Conservation (phyloP, 805 yeast genomes). For the Yarrowia deformans region DNA sequence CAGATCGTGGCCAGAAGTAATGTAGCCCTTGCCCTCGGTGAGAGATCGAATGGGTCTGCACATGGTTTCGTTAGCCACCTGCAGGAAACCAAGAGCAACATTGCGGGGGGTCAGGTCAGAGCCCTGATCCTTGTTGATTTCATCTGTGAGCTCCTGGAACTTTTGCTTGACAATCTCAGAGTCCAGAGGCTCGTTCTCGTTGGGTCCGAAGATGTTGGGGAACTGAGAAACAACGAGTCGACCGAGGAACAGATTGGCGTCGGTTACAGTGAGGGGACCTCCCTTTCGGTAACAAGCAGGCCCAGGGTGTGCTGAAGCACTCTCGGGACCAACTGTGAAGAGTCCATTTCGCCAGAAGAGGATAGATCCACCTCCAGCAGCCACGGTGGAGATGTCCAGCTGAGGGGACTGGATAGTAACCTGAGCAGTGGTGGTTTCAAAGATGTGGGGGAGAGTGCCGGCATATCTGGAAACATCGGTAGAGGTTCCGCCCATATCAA, state of each 20-base stretch:
- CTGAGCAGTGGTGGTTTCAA: slow-evolving; percentile 85
- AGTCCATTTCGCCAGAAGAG: slow-evolving; percentile 72
- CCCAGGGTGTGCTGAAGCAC: slow-evolving; percentile 89
- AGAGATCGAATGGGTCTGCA: slow-evolving; percentile 86
- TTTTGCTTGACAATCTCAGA: slow-evolving; percentile 57
- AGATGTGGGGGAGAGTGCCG: slow-evolving; percentile 77
- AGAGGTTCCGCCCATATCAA: slow-evolving; percentile 92
- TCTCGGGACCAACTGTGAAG: slow-evolving; percentile 84
- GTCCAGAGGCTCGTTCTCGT: slow-evolving; percentile 76
- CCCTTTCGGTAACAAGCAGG: slow-evolving; percentile 87
- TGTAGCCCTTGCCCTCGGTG: slow-evolving; percentile 84
- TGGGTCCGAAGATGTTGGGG: slow-evolving; percentile 84
- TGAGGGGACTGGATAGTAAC: slow-evolving; percentile 86
- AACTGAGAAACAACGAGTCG: slow-evolving; percentile 75
- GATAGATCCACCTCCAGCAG: slow-evolving; percentile 85
- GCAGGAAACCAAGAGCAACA: slow-evolving; percentile 80
- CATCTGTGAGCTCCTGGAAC: slow-evolving; percentile 61
- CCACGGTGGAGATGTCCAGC: slow-evolving; percentile 79
- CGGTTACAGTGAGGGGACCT: slow-evolving; percentile 85
- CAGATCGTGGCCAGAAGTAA: slow-evolving; percentile 67
- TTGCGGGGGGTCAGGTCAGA: slow-evolving; percentile 61
- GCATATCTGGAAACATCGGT: slow-evolving; percentile 81
- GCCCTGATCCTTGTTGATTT: slow-evolving; percentile 60
- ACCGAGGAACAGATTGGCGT: slow-evolving; percentile 78
- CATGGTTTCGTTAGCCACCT: slow-evolving; percentile 88